Conservation (phyloP, 352 stramenopile genomes). For the Phytophthora pisi region DNA sequence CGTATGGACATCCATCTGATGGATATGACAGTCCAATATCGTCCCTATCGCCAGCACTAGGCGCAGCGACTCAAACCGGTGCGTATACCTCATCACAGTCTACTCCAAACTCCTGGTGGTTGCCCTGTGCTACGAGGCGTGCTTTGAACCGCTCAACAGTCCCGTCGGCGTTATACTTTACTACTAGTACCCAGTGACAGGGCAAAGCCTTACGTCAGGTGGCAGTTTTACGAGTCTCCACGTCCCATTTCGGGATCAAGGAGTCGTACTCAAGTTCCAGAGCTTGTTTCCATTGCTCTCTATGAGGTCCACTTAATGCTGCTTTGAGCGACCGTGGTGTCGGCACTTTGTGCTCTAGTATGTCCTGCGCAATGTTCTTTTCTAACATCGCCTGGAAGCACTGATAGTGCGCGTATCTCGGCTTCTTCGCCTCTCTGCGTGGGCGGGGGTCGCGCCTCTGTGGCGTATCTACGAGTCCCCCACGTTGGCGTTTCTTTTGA, state of each 20-base stretch:
- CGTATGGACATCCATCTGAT: constrained; percentile 5
- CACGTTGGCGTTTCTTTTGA: constrained; percentile 3
- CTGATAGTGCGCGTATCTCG: constrained; percentile 1
- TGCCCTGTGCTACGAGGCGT: neutral
- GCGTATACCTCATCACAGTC: constrained; percentile 9
- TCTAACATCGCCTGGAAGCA: constrained; percentile 1
- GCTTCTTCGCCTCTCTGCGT: constrained; percentile 1
- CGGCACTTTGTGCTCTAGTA: constrained; percentile 6
- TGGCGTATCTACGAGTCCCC: neutral
- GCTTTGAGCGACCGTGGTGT: constrained; percentile 6
- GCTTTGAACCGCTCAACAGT: neutral
- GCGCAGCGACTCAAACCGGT: constrained; percentile 8
- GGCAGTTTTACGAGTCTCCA: neutral
- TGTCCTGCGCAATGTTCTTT: neutral
- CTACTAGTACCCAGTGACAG: constrained; percentile 11
- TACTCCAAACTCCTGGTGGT: constrained; percentile 7
- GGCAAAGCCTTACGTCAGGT: constrained; percentile 1
- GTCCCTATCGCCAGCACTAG: neutral
- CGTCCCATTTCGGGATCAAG: constrained; percentile 2
- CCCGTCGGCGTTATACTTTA: constrained; percentile 8
- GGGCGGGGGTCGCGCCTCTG: neutral
- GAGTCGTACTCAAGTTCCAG: constrained; percentile 2
- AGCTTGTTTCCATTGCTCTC: constrained; percentile 4
- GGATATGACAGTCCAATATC: constrained; percentile 15
- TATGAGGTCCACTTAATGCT: neutral